These are phyloP conservation scores for Xylaria sp. DNA, from an alignment of 2,329 filamentous ascomycete species.

Conservation along the genomic window DNA sequence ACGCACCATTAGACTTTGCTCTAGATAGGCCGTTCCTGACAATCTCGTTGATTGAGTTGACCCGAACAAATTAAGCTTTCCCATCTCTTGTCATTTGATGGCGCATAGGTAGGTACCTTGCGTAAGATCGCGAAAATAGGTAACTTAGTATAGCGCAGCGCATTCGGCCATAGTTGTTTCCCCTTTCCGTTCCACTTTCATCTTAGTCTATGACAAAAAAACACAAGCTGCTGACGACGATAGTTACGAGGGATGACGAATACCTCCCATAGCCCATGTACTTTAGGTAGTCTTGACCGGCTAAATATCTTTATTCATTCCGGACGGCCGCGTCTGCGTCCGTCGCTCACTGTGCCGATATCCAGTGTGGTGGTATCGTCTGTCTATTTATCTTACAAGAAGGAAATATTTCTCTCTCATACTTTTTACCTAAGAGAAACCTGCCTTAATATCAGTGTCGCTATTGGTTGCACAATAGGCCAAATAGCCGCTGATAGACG, in stretches of 20 bases:
- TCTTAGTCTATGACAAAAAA: background rate
- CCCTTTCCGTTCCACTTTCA: background rate
- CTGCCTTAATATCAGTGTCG: conserved; percentile 3
- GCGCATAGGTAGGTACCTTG: background rate
- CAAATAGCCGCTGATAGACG: background rate
- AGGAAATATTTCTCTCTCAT: conserved; percentile 5
- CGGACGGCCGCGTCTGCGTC: background rate
- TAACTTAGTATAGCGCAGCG: too few relatives aligned
- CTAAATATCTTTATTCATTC: conserved; percentile 23
- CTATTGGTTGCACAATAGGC: background rate
- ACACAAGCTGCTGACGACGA: conserved; percentile 6
- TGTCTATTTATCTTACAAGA: background rate
- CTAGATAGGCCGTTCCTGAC: conserved; percentile 4
- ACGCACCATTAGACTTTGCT: background rate
- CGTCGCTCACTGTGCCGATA: background rate
- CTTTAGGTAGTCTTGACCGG: conserved; percentile 5
- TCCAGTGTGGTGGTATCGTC: background rate
- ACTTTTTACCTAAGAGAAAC: conserved; percentile 30
- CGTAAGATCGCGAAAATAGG: background rate
- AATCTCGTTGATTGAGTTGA: background rate
- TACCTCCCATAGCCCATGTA: background rate
- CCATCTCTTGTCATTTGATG: background rate
- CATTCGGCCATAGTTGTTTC: background rate
- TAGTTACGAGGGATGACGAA: conserved; percentile 1
- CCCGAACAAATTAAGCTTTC: conserved; percentile 1